Evolutionary conservation across 2,329 filamentous ascomycete species (phyloP).

Genomic region (Phoma sp.): DNA sequence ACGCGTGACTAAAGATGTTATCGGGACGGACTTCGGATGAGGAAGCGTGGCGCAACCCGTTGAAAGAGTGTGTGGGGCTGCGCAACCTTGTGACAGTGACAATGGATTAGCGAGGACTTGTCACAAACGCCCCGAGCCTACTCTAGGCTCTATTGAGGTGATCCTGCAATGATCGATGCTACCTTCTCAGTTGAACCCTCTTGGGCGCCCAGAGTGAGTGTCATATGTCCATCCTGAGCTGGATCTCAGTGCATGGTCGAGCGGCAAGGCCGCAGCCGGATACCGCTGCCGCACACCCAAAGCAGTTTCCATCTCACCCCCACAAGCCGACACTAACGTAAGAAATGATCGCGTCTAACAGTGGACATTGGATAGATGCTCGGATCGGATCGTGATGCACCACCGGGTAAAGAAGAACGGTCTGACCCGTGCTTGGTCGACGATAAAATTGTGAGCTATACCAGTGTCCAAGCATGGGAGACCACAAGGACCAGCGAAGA

Average conservation of each 20-base stretch:
- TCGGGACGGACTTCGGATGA: slow-evolving; percentile 1
- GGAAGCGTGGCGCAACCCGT: not conserved
- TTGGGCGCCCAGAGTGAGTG: not conserved
- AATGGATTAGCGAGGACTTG: not conserved
- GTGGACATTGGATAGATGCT: not conserved
- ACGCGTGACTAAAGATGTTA: slow-evolving; percentile 1
- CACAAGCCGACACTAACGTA: not conserved
- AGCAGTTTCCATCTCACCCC: not conserved
- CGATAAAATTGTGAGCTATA: slow-evolving; percentile 5
- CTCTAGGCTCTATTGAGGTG: not conserved
- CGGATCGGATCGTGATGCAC: slow-evolving; percentile 4
- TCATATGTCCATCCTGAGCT: not conserved
- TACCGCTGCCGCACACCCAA: not conserved
- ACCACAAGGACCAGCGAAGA: not conserved
- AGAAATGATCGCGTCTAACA: not conserved
- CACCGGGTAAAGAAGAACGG: slow-evolving; percentile 15
- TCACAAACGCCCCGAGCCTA: not conserved
- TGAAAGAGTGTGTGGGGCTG: not conserved
- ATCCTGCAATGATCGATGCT: not conserved
- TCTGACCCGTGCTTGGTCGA: not conserved
- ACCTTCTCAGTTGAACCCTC: not conserved
- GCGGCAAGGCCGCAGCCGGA: not conserved
- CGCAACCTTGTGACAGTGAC: not conserved
- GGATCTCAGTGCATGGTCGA: not conserved
- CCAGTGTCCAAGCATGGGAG: not conserved